These are phyloP conservation scores for Podaxis mareebaensis DNA, from an alignment of 768 basidiomycete species.

Conservation along the genomic window DNA sequence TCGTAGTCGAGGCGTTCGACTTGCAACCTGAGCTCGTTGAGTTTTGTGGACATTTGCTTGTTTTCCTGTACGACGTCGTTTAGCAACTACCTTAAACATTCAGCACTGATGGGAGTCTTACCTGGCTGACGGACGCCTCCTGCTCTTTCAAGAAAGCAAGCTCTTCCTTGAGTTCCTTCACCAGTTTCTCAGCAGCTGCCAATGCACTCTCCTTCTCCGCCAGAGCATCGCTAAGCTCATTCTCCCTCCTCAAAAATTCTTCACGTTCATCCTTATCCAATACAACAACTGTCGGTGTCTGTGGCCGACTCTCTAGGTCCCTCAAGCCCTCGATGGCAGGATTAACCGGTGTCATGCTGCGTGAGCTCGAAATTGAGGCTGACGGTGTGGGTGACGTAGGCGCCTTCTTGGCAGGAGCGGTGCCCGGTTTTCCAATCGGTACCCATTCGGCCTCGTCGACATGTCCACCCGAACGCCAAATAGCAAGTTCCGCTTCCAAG, in stretches of 20 bases:
- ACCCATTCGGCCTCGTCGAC: slow-evolving; percentile 89
- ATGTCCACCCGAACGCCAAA: slow-evolving; percentile 85
- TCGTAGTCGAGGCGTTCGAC: slow-evolving; percentile 93
- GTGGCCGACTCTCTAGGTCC: slow-evolving; percentile 82
- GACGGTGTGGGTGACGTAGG: slow-evolving; percentile 67
- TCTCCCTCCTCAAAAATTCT: slow-evolving; percentile 94
- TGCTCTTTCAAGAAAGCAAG: slow-evolving; percentile 89
- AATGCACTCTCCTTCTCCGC: slow-evolving; percentile 90
- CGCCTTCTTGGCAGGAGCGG: slow-evolving; percentile 61
- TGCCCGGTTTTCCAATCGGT: slow-evolving; percentile 58
- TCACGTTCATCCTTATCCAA: slow-evolving; percentile 97
- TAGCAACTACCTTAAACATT: not conserved
- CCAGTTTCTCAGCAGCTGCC: slow-evolving; percentile 76
- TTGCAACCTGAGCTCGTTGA: slow-evolving; percentile 90
- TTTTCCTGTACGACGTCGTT: slow-evolving; percentile 63
- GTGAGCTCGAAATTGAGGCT: slow-evolving; percentile 47
- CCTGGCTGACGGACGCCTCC: slow-evolving; percentile 76
- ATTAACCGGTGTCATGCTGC: slow-evolving; percentile 73
- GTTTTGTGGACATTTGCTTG: slow-evolving; percentile 89
- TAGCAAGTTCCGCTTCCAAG: slow-evolving; percentile 86
- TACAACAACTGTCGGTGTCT: slow-evolving; percentile 86
- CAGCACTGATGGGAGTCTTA: slow-evolving; percentile 27
- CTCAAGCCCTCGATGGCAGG: slow-evolving; percentile 72
- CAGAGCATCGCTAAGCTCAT: slow-evolving; percentile 90
- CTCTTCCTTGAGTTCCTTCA: slow-evolving; percentile 89